phyloP scores from a whole-genome alignment of 2,329 filamentous ascomycete genomes.

The Biscogniauxia mediterranea region DNA sequence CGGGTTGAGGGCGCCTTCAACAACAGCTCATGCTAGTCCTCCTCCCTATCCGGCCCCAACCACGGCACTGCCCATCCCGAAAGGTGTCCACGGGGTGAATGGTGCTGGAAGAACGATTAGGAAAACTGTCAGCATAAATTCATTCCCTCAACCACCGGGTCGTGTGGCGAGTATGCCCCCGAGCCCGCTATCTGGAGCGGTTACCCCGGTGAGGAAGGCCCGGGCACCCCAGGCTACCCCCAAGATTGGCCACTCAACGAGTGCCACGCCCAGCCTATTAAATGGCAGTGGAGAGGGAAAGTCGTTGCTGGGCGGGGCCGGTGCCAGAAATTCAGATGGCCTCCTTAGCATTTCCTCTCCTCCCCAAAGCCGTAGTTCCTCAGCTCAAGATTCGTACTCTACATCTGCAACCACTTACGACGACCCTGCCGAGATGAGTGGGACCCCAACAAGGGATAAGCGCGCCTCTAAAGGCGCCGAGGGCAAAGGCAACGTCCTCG shows the following conservation, averaged over 20 bases:
- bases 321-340: constrained; percentile 68
- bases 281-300: constrained; percentile 78
- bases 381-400: constrained; percentile 87
- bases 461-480: constrained; percentile 57
- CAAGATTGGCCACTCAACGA: constrained; percentile 49
- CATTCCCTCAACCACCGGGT: constrained; percentile 86
- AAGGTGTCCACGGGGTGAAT: constrained; percentile 54
- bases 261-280: constrained; percentile 67
- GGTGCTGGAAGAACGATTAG: constrained; percentile 68
- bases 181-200: constrained; percentile 54
- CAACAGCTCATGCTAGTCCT: constrained; percentile 47
- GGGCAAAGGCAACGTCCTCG: constrained; percentile 89
- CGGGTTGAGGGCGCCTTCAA: constrained; percentile 58
- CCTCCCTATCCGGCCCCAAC: constrained; percentile 50
- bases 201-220: constrained; percentile 46
- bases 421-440: constrained; percentile 61
- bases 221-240: constrained; percentile 53
- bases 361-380: constrained; percentile 86
- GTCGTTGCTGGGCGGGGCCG: constrained; percentile 61
- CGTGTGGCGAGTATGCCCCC: constrained; percentile 62
- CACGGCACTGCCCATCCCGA: constrained; percentile 55
- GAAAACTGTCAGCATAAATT: constrained; percentile 89
- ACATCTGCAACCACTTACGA: constrained; percentile 89
- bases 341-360: constrained; percentile 77
- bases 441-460: constrained; percentile 41